These are phyloP conservation scores for Grifola frondosa DNA, from an alignment of 1,284 basidiomycete species.

Conservation along the genomic window DNA sequence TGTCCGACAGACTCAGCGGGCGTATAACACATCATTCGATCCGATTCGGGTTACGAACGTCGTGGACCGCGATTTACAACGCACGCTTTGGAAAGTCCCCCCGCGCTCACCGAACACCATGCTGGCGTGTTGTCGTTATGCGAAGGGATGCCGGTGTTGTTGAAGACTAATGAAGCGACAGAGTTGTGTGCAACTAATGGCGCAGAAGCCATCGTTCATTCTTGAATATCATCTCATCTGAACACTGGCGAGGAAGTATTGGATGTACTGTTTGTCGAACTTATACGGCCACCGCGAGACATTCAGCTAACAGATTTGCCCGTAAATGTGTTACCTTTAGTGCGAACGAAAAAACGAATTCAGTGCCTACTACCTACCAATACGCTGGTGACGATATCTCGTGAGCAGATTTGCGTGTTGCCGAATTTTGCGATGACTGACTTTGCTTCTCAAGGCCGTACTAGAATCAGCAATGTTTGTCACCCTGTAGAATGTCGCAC, in stretches of 20 bases:
- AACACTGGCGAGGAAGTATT: constrained; percentile 19
- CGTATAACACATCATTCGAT: neutral
- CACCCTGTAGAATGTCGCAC: constrained; percentile 9
- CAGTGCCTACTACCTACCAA: constrained; percentile 24
- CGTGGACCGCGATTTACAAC: constrained; percentile 13
- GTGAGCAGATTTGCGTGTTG: constrained; percentile 17
- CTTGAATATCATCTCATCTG: constrained; percentile 26
- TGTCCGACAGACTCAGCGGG: neutral
- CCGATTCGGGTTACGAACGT: constrained; percentile 1
- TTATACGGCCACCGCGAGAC: constrained; percentile 28
- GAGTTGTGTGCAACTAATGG: constrained; percentile 41
- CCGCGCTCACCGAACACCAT: constrained; percentile 20
- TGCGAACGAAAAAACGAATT: constrained; percentile 3
- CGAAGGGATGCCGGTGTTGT: constrained; percentile 38
- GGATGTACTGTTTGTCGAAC: constrained; percentile 35
- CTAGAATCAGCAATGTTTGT: constrained; percentile 9
- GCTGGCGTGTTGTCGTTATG: constrained; percentile 34
- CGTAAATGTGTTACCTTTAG: constrained; percentile 39
- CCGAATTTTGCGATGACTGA: too few relatives aligned
- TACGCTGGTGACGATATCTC: neutral
- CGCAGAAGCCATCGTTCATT: constrained; percentile 33
- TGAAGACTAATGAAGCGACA: constrained; percentile 37
- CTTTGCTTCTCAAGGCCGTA: constrained; percentile 20
- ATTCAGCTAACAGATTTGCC: constrained; percentile 33
- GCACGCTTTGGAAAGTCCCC: constrained; percentile 28